Evolutionary conservation across 306 rosid species (phyloP).

Genomic region (Dicorynia guianensis): DNA sequence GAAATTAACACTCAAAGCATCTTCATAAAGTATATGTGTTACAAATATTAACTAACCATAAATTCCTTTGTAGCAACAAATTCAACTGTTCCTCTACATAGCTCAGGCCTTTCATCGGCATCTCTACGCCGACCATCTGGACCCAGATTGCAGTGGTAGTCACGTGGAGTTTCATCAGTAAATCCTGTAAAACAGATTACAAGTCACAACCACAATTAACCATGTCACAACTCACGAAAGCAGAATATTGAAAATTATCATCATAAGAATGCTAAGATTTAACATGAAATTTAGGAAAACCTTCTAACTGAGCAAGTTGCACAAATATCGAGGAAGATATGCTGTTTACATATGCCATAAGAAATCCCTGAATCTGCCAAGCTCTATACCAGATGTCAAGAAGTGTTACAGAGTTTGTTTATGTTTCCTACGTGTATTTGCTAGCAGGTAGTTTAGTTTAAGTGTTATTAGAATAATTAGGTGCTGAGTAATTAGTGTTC

Average conservation of each 20-base stretch:
- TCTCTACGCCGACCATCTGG: constrained; percentile 99
- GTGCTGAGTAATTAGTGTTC: too few relatives aligned
- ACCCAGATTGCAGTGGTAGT: constrained; percentile 97
- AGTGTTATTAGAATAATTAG: too few relatives aligned
- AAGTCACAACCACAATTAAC: constrained; percentile 26
- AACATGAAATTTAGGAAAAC: constrained; percentile 1
- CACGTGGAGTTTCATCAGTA: constrained; percentile 98
- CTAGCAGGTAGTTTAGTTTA: too few relatives aligned
- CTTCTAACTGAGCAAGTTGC: neutral
- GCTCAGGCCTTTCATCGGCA: constrained; percentile 96
- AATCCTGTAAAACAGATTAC: constrained; percentile 67
- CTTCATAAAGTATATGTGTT: neutral
- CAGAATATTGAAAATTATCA: constrained; percentile 17
- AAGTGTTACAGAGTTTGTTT: too few relatives aligned
- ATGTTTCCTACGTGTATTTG: too few relatives aligned
- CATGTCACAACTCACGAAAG: neutral
- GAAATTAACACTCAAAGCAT: constrained; percentile 20
- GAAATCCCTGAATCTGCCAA: neutral
- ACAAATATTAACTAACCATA: constrained; percentile 71
- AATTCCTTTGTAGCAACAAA: constrained; percentile 94
- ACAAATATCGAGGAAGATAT: neutral
- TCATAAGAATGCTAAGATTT: constrained; percentile 23
- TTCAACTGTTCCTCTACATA: constrained; percentile 98
- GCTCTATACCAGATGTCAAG: neutral
- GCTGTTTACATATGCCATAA: constrained; percentile 11